Evolutionary conservation across 352 stramenopile genomes (phyloP).

Genomic region (Globisporangium echinulatum): DNA sequence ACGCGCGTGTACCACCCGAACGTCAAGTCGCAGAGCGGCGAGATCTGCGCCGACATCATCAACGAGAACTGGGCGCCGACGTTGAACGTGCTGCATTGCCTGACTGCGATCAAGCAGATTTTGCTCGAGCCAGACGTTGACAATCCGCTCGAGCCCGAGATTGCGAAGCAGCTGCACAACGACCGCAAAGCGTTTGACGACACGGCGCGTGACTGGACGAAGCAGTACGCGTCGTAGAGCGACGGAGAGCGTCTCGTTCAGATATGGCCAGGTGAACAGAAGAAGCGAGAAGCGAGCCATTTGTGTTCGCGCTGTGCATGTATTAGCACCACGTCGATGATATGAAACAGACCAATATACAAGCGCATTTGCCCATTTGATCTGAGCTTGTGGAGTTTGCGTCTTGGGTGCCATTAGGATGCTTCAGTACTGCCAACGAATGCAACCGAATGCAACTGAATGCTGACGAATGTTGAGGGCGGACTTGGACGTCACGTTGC

Average conservation of each 20-base stretch:
- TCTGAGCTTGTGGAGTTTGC: no score
- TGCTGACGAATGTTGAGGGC: no score
- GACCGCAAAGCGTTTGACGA: conserved; percentile 92
- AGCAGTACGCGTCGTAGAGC: conserved; percentile 81
- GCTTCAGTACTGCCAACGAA: no score
- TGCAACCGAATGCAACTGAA: no score
- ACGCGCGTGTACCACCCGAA: conserved; percentile 97
- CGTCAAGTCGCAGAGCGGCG: conserved; percentile 92
- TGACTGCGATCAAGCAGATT: conserved; percentile 93
- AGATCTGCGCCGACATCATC: conserved; percentile 95
- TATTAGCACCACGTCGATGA: background rate
- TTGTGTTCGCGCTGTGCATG: background rate
- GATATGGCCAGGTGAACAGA: no score
- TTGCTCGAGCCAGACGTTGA: conserved; percentile 92
- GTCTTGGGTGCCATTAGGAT: no score
- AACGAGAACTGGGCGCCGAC: conserved; percentile 95
- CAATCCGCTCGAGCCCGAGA: conserved; percentile 95
- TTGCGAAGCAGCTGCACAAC: conserved; percentile 91
- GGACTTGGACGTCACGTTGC: no score
- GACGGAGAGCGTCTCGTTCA: no score
- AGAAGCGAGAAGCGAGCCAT: no score
- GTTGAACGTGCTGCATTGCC: conserved; percentile 90
- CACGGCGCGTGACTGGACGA: conserved; percentile 90
- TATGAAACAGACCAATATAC: no score
- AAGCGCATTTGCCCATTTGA: no score